Evolutionary conservation across 495 filamentous ascomycete genomes (phyloP).

Genomic region (Penicillium maclennaniae): DNA sequence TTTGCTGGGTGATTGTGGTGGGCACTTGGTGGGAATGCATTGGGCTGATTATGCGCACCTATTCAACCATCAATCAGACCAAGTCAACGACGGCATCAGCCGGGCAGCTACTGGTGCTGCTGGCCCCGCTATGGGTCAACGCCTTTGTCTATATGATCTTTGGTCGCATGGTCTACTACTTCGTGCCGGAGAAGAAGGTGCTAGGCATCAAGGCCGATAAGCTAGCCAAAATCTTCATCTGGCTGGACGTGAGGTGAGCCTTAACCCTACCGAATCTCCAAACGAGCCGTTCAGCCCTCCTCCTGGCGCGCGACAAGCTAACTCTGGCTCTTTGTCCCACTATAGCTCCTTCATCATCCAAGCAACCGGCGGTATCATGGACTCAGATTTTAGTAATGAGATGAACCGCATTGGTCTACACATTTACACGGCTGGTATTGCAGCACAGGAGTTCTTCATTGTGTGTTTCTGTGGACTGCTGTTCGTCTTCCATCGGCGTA

Average conservation of each 20-base stretch:
- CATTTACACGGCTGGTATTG: conserved; percentile 55
- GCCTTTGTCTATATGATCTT: conserved; percentile 62
- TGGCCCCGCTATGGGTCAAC: conserved; percentile 49
- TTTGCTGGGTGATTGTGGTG: conserved; percentile 51
- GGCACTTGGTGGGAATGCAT: conserved; percentile 26
- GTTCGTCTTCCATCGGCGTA: conserved; percentile 36
- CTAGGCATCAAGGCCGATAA: conserved; percentile 44
- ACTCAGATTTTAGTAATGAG: conserved; percentile 3
- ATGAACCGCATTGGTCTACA: conserved; percentile 41
- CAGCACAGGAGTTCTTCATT: conserved; percentile 55
- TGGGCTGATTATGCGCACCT: conserved; percentile 7
- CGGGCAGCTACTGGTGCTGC: conserved; percentile 22
- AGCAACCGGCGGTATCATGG: conserved; percentile 39
- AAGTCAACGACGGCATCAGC: conserved; percentile 5
- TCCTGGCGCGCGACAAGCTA: background rate
- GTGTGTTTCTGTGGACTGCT: conserved; percentile 39
- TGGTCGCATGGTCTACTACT: conserved; percentile 55
- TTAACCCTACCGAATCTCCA: background rate
- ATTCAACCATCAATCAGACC: conserved; percentile 6
- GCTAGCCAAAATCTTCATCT: conserved; percentile 55
- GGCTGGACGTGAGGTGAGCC: conserved; percentile 47
- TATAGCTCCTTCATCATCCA: conserved; percentile 53
- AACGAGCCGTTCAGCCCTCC: background rate
- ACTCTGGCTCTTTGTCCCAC: background rate
- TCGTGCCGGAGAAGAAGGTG: conserved; percentile 45